phyloP scores from a whole-genome alignment of 495 filamentous ascomycete genomes.

The Penicillium roqueforti region DNA sequence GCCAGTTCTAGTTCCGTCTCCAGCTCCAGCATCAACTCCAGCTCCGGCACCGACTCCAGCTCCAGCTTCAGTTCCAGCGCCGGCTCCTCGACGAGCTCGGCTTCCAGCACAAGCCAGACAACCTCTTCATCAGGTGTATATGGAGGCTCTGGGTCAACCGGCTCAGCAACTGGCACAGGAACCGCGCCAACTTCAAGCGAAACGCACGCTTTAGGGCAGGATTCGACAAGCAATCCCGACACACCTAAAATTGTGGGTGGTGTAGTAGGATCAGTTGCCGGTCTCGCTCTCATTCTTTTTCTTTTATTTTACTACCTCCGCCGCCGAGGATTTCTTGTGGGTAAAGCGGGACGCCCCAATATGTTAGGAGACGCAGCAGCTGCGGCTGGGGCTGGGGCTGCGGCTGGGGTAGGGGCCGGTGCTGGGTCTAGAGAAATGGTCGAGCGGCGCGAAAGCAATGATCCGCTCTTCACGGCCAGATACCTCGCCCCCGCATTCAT shows the following conservation, averaged over 20 bases:
- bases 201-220: constrained; percentile 17
- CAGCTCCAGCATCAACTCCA: too few relatives aligned
- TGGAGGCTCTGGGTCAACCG: constrained; percentile 8
- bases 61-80: background rate
- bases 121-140: constrained; percentile 8
- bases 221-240: constrained; percentile 16
- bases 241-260: constrained; percentile 54
- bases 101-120: background rate
- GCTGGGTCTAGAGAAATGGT: constrained; percentile 38
- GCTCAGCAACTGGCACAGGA: constrained; percentile 8
- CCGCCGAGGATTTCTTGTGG: constrained; percentile 40
- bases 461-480: constrained; percentile 54
- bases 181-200: constrained; percentile 18
- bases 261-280: constrained; percentile 62
- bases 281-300: constrained; percentile 54
- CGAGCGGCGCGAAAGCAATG: constrained; percentile 49
- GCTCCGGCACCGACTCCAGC: too few relatives aligned
- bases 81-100: background rate
- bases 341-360: constrained; percentile 23
- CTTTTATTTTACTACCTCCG: constrained; percentile 52
- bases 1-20: too few relatives aligned
- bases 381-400: constrained; percentile 11
- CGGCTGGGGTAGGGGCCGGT: constrained; percentile 17
- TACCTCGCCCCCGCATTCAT: constrained; percentile 45
- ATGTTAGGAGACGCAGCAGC: constrained; percentile 23